These are phyloP conservation scores for Stramenopiles sp. DNA, from an alignment of 352 stramenopile genomes.

Conservation along the genomic window DNA sequence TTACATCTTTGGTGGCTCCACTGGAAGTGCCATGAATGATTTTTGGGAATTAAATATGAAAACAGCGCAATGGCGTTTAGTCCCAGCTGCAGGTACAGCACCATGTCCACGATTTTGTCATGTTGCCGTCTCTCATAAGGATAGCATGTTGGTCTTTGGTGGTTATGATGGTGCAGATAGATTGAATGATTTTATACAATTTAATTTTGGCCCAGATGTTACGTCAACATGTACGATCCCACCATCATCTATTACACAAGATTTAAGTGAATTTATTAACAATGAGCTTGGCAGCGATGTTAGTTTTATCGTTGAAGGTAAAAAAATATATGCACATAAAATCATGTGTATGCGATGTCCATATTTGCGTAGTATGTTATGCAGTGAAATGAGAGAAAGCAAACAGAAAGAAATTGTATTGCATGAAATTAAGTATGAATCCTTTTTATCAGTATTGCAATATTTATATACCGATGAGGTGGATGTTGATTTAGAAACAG, in stretches of 20 bases:
- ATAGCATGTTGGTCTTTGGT: background rate
- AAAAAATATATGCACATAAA: conserved; percentile 48
- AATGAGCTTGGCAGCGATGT: conserved; percentile 61
- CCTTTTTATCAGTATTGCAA: conserved; percentile 46
- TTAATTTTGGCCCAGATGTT: background rate
- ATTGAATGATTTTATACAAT: background rate
- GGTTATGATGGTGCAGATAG: background rate
- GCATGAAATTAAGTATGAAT: conserved; percentile 24
- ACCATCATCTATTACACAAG: conserved; percentile 45
- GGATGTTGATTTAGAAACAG: conserved; percentile 31
- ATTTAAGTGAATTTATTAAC: conserved; percentile 48
- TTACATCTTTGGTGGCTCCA: conserved; percentile 85
- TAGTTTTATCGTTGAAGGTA: conserved; percentile 42
- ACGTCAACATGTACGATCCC: conserved; percentile 36
- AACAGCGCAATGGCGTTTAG: no score
- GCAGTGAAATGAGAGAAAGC: conserved; percentile 13
- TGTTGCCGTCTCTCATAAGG: background rate
- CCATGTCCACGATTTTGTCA: background rate
- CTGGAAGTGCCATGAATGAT: conserved; percentile 87
- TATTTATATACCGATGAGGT: conserved; percentile 62
- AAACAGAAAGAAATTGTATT: conserved; percentile 19
- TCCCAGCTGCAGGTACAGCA: background rate
- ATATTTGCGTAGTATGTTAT: conserved; percentile 18
- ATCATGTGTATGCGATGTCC: conserved; percentile 40
- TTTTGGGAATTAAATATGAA: conserved; percentile 77